Percentiles rank a stretch among this genome's conserved stretches.
These are phyloP conservation scores for Tritrichomonas foetus DNA, from an alignment of 208 protist genomes.

Conservation along the genomic window DNA sequence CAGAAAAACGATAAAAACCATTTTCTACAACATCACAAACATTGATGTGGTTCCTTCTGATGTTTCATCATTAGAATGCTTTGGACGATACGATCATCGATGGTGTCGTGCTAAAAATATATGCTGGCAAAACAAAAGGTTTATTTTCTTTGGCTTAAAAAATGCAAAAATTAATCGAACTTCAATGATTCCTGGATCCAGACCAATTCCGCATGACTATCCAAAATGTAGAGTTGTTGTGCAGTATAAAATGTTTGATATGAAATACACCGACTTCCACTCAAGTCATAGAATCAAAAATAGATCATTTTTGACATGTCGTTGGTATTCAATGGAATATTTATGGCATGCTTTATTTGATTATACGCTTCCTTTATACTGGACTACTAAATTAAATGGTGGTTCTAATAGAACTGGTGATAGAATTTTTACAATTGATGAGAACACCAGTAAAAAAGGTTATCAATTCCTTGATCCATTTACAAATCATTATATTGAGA, in stretches of 20 bases:
- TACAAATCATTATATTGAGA: not conserved
- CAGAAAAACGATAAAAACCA: not conserved
- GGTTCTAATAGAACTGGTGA: not conserved
- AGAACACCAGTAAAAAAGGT: not conserved
- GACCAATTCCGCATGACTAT: not conserved
- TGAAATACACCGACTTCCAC: too few relatives aligned
- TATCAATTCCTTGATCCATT: not conserved
- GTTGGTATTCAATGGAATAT: not conserved
- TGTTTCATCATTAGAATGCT: not conserved
- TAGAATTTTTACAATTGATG: not conserved
- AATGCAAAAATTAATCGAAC: not conserved
- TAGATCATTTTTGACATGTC: not conserved
- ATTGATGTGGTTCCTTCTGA: not conserved
- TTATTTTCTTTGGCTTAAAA: not conserved
- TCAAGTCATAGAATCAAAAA: not conserved
- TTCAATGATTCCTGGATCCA: not conserved
- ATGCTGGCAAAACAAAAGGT: not conserved
- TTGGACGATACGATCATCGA: not conserved
- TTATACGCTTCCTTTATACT: not conserved
- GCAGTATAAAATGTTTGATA: not conserved
- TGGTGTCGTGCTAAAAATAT: not conserved
- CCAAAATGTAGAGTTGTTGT: not conserved
- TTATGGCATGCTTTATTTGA: slow-evolving; percentile 17
- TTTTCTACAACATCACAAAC: not conserved
- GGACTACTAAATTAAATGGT: not conserved